Percentiles rank a stretch among this genome's conserved stretches.
Conservation (phyloP, 495 filamentous ascomycete genomes). For the Aspergillus bridgeri region DNA sequence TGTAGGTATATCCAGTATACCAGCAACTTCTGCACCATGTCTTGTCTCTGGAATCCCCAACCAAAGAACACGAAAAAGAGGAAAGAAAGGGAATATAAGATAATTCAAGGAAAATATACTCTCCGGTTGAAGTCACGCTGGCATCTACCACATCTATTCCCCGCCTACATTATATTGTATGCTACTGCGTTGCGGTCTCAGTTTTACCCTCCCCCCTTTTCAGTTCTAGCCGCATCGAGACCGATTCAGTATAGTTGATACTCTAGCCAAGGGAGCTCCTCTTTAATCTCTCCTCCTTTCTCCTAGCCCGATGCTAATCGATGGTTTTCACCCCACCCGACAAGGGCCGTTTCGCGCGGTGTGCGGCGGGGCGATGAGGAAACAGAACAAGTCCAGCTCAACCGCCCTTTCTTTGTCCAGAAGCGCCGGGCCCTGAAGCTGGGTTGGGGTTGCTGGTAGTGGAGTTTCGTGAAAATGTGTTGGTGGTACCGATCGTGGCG, state of each 20-base stretch:
- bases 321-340: constrained; percentile 8
- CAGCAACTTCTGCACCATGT: neutral
- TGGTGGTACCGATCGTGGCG: constrained; percentile 38
- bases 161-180: neutral
- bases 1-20: neutral
- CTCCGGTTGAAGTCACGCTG: neutral
- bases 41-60: neutral
- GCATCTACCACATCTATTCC: neutral
- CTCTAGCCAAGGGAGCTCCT: neutral
- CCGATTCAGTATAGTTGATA: neutral
- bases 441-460: constrained; percentile 13
- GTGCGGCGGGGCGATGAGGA: neutral
- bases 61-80: neutral
- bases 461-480: constrained; percentile 30
- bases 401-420: constrained; percentile 31
- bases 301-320: constrained; percentile 1
- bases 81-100: neutral
- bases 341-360: neutral
- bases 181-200: neutral
- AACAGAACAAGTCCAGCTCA: constrained; percentile 7
- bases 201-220: neutral
- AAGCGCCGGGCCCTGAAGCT: constrained; percentile 22
- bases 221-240: neutral
- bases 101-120: neutral
- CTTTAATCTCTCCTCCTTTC: neutral